Evolutionary conservation across 2,329 filamentous ascomycete species (phyloP), one percentile per base, ranked within the genome.

Genomic region (Xylariaceae sp.): DNA sequence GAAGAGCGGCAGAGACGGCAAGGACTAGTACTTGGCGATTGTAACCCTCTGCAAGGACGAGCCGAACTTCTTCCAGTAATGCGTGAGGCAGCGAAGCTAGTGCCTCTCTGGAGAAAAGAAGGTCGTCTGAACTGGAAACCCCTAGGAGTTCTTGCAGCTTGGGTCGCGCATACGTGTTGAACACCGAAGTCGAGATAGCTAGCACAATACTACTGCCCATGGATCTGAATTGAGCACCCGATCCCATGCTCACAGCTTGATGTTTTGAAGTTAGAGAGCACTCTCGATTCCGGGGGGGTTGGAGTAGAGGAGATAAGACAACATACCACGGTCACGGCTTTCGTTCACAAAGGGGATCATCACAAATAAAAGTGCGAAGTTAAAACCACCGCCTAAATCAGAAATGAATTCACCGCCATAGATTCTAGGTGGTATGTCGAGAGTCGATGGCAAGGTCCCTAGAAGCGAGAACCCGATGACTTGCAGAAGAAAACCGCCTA

Each of bases 171-270:
- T 58, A 58, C 6, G 24, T 29, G 29, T 63, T 63, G 24, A 58
- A 58, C 3, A 64, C 48, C 1, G 61, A 52, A 3, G 58, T 64
- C 1, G 47, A 12, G 31, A 64, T 57, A 1, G 61, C 31, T 2
- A 58, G 4, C 7, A 23, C 28, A n/a, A 64, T 19, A 6, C 36
- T 45, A 39, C 55, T 57, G 1, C 61, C 61, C 28, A 64, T 53
- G 3, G 26, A 36, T 9, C 53, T 29, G 29, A 56, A 51, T 39
- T 64, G 61, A 6, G 9, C 40, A 2, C 14, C 58, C 1, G 55
- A 19, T 1, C 44, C 61, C 58, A 61, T 58, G 3, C 48, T 52
- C 17, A 60, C 56, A 17, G 58, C 56, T 62, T 21, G 6, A 49
- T 17, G 3, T 24, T 39, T 23, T 19, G n/a, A 41, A 44, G 3